A percentile compares a stretch with the other conserved stretches of the same genome.
Evolutionary conservation across 2,329 filamentous ascomycete species (phyloP).

Genomic region (Sporothrix pseudoabietina): DNA sequence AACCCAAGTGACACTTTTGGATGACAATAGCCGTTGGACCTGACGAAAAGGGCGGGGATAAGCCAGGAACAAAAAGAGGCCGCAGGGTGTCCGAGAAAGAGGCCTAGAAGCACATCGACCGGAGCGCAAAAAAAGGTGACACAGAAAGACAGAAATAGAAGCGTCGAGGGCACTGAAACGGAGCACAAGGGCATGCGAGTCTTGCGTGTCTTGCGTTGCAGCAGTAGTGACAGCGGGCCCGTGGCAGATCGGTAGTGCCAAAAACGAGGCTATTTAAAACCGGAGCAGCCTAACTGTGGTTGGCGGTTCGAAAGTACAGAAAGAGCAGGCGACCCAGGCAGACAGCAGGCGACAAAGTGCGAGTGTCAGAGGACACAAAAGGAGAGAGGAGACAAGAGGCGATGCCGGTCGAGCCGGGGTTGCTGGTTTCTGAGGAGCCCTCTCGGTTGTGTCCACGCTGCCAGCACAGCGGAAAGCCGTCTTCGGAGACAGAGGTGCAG

Average conservation of each 20-base stretch:
- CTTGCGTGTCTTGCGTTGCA: slow-evolving; percentile 17
- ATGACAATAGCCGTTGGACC: slow-evolving; percentile 2
- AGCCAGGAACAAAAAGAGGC: neutral
- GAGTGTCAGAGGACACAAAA: neutral
- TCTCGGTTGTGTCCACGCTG: neutral
- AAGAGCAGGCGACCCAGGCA: neutral
- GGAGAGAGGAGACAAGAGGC: neutral
- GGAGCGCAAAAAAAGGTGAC: neutral
- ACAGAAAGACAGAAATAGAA: neutral
- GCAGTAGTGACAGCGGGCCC: neutral
- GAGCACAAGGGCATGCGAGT: neutral
- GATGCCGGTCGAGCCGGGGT: slow-evolving; percentile 18
- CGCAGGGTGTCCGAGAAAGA: slow-evolving; percentile 1
- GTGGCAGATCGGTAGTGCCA: slow-evolving; percentile 20
- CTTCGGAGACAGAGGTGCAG: neutral
- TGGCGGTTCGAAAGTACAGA: neutral
- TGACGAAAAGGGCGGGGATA: neutral
- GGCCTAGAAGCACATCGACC: neutral
- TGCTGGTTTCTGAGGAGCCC: neutral
- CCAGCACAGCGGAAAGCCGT: neutral
- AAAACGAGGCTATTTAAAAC: slow-evolving; percentile 27
- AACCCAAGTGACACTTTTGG: neutral
- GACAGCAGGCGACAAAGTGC: neutral
- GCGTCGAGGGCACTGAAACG: neutral
- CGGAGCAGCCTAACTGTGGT: slow-evolving; percentile 22